Evolutionary conservation across 371 early-diverging fungal genomes (phyloP).

Genomic region (Syncephalastrum racemosum): DNA sequence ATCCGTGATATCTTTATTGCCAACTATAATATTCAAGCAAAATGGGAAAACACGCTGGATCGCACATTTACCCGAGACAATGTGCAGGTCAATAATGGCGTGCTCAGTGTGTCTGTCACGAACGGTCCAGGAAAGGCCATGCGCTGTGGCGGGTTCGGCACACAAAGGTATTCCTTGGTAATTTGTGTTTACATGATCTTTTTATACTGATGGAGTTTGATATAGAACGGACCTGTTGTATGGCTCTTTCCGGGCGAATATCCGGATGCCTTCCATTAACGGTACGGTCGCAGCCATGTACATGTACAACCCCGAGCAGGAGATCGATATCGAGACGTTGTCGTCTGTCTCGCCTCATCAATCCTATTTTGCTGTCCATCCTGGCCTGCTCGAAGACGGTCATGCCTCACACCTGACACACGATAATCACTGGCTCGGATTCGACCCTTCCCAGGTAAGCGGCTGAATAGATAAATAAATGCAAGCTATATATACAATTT

Average conservation of each 20-base stretch:
- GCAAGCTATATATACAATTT: background rate
- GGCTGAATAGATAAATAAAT: background rate
- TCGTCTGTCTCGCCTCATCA: constrained; percentile 24
- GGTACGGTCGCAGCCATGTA: constrained; percentile 34
- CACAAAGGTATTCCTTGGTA: constrained; percentile 9
- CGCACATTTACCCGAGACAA: constrained; percentile 17
- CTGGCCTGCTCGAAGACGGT: constrained; percentile 24
- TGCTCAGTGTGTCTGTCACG: constrained; percentile 17
- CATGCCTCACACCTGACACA: constrained; percentile 25
- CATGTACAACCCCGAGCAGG: constrained; percentile 19
- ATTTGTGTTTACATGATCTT: no score
- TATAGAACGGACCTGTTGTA: constrained; percentile 22
- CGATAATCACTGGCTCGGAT: constrained; percentile 20
- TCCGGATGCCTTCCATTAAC: constrained; percentile 19
- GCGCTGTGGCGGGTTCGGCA: constrained; percentile 23
- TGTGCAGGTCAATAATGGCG: constrained; percentile 11
- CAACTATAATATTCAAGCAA: constrained; percentile 23
- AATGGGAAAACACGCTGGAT: constrained; percentile 13
- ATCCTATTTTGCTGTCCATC: constrained; percentile 36
- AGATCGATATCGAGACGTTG: constrained; percentile 34
- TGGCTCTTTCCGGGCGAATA: constrained; percentile 25
- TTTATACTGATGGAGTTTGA: background rate
- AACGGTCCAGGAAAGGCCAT: background rate
- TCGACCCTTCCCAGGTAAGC: constrained; percentile 22
- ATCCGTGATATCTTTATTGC: constrained; percentile 17